A percentile compares a stretch with the other conserved stretches of the same genome.
Conservation (phyloP, 2,329 filamentous ascomycete genomes). For the Neofusicoccum sp. region DNA sequence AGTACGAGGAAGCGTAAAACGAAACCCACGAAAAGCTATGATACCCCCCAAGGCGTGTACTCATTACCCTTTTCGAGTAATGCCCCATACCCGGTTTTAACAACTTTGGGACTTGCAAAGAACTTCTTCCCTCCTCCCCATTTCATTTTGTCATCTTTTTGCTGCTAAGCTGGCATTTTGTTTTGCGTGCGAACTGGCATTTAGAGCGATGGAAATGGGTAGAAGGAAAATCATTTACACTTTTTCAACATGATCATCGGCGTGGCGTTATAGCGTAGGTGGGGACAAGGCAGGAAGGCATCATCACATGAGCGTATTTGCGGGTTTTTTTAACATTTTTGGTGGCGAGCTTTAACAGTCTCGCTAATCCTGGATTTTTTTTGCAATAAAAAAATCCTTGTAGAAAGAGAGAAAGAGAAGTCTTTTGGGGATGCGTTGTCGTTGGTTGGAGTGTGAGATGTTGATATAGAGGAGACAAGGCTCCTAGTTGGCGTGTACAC, state of each 20-base stretch:
- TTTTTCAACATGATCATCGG: background rate
- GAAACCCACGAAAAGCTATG: background rate
- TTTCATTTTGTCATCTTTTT: background rate
- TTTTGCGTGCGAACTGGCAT: background rate
- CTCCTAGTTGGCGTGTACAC: no score
- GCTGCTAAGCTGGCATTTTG: background rate
- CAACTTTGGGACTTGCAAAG: background rate
- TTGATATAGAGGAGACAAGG: no score
- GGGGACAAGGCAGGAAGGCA: background rate
- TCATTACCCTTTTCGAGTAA: background rate
- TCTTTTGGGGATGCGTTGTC: no score
- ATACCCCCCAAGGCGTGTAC: background rate
- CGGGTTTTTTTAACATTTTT: constrained; percentile 4
- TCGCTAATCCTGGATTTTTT: background rate
- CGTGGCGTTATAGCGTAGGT: background rate
- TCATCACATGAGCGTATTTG: background rate
- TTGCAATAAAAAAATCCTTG: no score
- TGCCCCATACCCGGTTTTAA: background rate
- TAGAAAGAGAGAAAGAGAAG: no score
- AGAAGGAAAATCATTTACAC: background rate
- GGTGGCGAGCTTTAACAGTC: constrained; percentile 7
- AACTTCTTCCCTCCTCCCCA: background rate
- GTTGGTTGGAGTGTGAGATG: no score
- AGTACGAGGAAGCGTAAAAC: constrained; percentile 6
- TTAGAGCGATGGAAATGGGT: constrained; percentile 2